phyloP scores from a whole-genome alignment of 2,329 filamentous ascomycete species.

The Paraphoma chrysanthemicola region DNA sequence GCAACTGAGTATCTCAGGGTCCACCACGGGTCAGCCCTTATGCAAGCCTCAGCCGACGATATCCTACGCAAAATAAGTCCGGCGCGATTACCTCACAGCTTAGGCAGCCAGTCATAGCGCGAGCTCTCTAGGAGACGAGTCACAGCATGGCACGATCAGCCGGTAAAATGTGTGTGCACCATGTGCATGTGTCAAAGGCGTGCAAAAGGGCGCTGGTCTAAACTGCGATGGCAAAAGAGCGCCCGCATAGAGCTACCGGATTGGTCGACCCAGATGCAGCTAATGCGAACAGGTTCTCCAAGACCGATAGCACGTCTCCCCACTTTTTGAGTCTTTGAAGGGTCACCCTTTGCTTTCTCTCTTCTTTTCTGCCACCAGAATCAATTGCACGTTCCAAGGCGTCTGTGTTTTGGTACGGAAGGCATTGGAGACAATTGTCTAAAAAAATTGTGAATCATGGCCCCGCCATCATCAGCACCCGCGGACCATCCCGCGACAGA shows the following conservation, averaged over 20 bases:
- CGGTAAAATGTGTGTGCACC: background rate
- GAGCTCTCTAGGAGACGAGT: constrained; percentile 3
- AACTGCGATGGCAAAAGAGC: constrained; percentile 10
- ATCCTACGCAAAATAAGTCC: background rate
- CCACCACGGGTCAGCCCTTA: background rate
- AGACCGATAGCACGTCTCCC: constrained; percentile 16
- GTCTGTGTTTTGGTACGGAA: background rate
- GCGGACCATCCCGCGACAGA: constrained; percentile 18
- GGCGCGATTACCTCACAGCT: background rate
- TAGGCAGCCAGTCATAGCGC: background rate
- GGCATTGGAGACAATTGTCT: background rate
- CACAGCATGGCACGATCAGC: constrained; percentile 6
- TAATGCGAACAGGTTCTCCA: constrained; percentile 11
- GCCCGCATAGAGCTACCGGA: constrained; percentile 26
- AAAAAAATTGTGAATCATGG: constrained; percentile 15
- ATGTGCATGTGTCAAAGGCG: constrained; percentile 11
- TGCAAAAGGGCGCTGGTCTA: constrained; percentile 30
- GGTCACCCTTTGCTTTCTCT: background rate
- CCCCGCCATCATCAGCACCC: constrained; percentile 15
- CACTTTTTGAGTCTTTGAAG: constrained; percentile 6
- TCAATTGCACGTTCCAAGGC: background rate
- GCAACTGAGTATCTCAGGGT: background rate
- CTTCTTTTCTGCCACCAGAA: background rate
- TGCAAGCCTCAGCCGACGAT: constrained; percentile 9
- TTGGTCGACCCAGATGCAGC: constrained; percentile 10